Evolutionary conservation across 768 basidiomycete genomes (phyloP), one percentile per base, ranked within the genome.

Genomic region (Phlebiopsis gigantea): DNA sequence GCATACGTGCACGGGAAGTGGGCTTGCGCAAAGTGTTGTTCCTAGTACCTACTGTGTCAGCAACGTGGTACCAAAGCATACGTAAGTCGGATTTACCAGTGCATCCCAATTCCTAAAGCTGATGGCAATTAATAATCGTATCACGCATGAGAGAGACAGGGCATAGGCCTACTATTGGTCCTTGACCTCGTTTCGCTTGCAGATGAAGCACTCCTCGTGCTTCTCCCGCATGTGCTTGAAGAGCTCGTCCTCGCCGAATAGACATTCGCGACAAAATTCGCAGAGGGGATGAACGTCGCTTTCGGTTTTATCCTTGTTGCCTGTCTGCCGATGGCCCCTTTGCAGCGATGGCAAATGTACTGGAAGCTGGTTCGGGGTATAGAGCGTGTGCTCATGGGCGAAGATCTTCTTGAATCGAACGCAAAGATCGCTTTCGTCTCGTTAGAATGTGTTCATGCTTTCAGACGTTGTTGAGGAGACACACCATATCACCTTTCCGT

Each of bases 141-240:
- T 31, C 12, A 59, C 14, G 59, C 43, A 51, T 31, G 5, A 45
- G 59, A 31, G 17, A 10, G 26, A 43, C 3, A 2, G 34, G 34
- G 57, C 14, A 80, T n/a, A n/a, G n/a, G n/a, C 93, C 66, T 65
- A 97, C 93, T 97, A 94, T 72, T 93, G 84, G 69, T 94, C 84
- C 61, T 80, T 76, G 41, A 90, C 63, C 6, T 87, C 93, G 55
- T 87, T 81, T 26, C 88, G 79, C 67, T 92, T 93, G 71, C 97
- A 99, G 14, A 99, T 70, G 63, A 97, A 97, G 68, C 96, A 98
- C 65, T 98, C 95, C 70, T 99, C 96, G 72, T 99, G 96, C 48
- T 76, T 77, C 66, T 94, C 87, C 51, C 95, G 83, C 87, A 98
- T 91, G 69, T 99, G 97, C 22, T 84, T 75, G 68, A 85, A 97